phyloP scores from a whole-genome alignment of 2,329 filamentous ascomycete species.

The Fusarium bulbicola region DNA sequence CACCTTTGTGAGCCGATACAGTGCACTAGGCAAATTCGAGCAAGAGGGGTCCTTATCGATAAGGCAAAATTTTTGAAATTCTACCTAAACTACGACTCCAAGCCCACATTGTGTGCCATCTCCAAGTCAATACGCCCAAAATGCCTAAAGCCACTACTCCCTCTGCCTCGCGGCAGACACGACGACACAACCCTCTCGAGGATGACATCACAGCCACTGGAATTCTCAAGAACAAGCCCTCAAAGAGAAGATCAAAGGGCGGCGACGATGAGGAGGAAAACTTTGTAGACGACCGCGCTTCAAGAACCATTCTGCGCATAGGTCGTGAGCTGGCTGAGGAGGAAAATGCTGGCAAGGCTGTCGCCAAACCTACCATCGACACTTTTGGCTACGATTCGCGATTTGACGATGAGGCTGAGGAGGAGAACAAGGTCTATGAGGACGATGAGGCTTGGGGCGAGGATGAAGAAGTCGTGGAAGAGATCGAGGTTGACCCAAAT shows the following conservation, averaged over 20 bases:
- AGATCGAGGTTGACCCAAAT: conserved; percentile 84
- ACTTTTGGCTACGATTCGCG: conserved; percentile 83
- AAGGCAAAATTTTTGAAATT: conserved; percentile 52
- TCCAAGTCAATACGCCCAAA: conserved; percentile 40
- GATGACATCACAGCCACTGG: conserved; percentile 82
- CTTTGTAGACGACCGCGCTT: conserved; percentile 89
- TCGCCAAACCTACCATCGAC: conserved; percentile 56
- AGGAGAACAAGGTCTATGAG: conserved; percentile 53
- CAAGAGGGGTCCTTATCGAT: conserved; percentile 53
- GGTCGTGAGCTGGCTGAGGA: conserved; percentile 90
- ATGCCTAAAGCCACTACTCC: conserved; percentile 85
- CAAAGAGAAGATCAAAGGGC: conserved; percentile 74
- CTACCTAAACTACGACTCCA: conserved; percentile 33
- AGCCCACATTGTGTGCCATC: conserved; percentile 41
- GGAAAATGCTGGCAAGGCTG: conserved; percentile 59
- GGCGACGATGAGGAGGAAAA: conserved; percentile 69
- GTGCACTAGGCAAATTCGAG: conserved; percentile 42
- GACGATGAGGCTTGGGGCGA: conserved; percentile 79
- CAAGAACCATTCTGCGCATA: conserved; percentile 87
- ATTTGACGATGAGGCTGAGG: conserved; percentile 66
- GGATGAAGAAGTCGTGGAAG: conserved; percentile 76
- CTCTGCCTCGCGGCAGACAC: conserved; percentile 64
- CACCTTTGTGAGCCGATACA: not conserved
- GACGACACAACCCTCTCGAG: conserved; percentile 89
- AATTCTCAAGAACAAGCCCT: conserved; percentile 76